These are phyloP conservation scores for Dictyostelium capitatum DNA, from an alignment of 78 protist genomes.

Conservation along the genomic window DNA sequence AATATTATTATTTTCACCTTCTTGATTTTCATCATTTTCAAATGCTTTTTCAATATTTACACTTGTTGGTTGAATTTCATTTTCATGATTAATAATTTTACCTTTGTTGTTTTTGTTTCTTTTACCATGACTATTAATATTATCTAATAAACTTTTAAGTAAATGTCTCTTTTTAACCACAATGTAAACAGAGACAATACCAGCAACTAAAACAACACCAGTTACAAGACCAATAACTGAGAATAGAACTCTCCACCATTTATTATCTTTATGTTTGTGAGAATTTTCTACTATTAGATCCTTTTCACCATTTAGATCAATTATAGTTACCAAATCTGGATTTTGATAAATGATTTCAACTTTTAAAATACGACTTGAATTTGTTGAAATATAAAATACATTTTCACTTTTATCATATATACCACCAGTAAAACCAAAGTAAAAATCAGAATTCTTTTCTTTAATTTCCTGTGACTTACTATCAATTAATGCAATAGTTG, in stretches of 20 bases:
- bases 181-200: not conserved
- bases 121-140: not conserved
- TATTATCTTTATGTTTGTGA: not conserved
- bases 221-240: conserved; percentile 4
- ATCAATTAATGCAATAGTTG: not conserved
- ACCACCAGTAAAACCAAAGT: not conserved
- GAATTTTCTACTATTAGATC: not conserved
- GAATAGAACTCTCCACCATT: not conserved
- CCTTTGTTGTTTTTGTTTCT: not conserved
- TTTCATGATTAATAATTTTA: not conserved
- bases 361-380: not conserved
- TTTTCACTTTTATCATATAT: not conserved
- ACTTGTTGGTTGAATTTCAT: not conserved
- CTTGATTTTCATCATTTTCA: not conserved
- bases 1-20: not conserved
- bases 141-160: not conserved
- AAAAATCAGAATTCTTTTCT: not conserved
- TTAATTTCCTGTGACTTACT: not conserved
- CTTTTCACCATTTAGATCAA: no score
- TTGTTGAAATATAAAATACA: not conserved
- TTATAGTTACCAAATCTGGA: no score
- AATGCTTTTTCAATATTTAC: not conserved
- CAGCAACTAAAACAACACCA: not conserved
- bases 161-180: not conserved
- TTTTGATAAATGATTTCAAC: not conserved